Evolutionary conservation across 208 protist species (phyloP).

Genomic region (Strigomonas galati): DNA sequence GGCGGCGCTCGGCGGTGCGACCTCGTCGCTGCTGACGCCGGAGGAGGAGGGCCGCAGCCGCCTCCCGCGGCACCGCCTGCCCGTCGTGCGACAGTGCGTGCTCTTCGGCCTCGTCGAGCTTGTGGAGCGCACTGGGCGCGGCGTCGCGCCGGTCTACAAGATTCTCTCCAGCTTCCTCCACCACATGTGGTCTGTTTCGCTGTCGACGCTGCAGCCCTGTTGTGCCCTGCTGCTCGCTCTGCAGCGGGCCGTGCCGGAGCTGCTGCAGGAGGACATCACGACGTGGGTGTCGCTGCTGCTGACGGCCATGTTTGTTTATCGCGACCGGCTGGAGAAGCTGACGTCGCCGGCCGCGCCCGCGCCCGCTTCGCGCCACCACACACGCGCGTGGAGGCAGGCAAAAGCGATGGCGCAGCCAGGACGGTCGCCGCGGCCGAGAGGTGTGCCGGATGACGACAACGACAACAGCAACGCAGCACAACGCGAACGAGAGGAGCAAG

Average conservation of each 20-base stretch:
- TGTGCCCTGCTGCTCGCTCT: slow-evolving; percentile 66
- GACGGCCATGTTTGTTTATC: slow-evolving; percentile 34
- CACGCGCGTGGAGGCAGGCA: background rate
- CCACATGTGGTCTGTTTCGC: slow-evolving; percentile 36
- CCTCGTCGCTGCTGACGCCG: background rate
- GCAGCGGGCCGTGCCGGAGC: slow-evolving; percentile 49
- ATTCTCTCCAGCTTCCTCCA: slow-evolving; percentile 61
- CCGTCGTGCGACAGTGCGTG: slow-evolving; percentile 24
- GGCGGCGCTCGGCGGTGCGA: background rate
- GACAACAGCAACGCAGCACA: slow-evolving; percentile 3
- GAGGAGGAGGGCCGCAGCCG: background rate
- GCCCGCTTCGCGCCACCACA: background rate
- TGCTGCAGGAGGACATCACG: slow-evolving; percentile 56
- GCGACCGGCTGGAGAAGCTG: slow-evolving; percentile 21
- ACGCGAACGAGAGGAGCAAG: too few species aligned
- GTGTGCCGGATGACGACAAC: slow-evolving; percentile 5
- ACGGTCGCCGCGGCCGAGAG: background rate
- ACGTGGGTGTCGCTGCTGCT: slow-evolving; percentile 59
- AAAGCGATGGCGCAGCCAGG: background rate
- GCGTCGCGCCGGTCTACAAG: slow-evolving; percentile 61
- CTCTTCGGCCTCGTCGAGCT: slow-evolving; percentile 45
- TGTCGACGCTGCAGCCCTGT: slow-evolving; percentile 35
- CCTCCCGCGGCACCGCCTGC: background rate
- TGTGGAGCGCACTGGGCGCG: slow-evolving; percentile 41
- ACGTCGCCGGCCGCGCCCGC: background rate